Evolutionary conservation across 2,329 filamentous ascomycete species (phyloP).

Genomic region (Colletotrichum eremochloae): DNA sequence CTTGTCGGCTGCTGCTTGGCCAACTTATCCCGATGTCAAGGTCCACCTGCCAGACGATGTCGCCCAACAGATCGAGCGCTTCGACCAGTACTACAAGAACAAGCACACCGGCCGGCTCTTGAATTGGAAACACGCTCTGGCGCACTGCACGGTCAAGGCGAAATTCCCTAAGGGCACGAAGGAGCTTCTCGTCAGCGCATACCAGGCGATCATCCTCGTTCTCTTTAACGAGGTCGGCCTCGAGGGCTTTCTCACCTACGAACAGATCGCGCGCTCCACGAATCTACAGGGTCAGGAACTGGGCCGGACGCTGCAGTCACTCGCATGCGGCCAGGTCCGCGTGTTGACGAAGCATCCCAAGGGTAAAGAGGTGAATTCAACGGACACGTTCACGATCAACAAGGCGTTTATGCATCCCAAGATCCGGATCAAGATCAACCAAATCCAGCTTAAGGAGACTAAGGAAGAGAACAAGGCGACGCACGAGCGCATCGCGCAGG

Average conservation of each 20-base stretch:
- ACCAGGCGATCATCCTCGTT: conserved; percentile 90
- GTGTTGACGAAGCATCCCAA: conserved; percentile 89
- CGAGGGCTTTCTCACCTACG: conserved; percentile 78
- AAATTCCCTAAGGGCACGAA: conserved; percentile 84
- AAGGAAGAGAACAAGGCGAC: conserved; percentile 95
- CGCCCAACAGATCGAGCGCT: conserved; percentile 80
- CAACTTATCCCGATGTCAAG: conserved; percentile 82
- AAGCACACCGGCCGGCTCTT: conserved; percentile 92
- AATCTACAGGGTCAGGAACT: conserved; percentile 83
- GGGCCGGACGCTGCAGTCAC: conserved; percentile 90
- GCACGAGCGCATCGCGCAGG: conserved; percentile 88
- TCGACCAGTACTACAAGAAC: conserved; percentile 86
- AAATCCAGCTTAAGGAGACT: conserved; percentile 97
- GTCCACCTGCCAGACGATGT: conserved; percentile 83
- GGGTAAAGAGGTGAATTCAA: conserved; percentile 81
- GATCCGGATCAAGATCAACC: conserved; percentile 97
- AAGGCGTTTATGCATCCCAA: conserved; percentile 81
- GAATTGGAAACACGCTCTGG: conserved; percentile 93
- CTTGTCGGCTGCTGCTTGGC: conserved; percentile 93
- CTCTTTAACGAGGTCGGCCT: conserved; percentile 83
- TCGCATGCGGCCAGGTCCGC: conserved; percentile 90
- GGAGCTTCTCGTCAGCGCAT: conserved; percentile 90
- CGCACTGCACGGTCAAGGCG: conserved; percentile 88
- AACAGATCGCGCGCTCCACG: conserved; percentile 80
- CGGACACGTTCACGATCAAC: conserved; percentile 90